These are phyloP conservation scores for Saturnispora kantuleensis DNA, from an alignment of 805 yeast species.

Conservation along the genomic window DNA sequence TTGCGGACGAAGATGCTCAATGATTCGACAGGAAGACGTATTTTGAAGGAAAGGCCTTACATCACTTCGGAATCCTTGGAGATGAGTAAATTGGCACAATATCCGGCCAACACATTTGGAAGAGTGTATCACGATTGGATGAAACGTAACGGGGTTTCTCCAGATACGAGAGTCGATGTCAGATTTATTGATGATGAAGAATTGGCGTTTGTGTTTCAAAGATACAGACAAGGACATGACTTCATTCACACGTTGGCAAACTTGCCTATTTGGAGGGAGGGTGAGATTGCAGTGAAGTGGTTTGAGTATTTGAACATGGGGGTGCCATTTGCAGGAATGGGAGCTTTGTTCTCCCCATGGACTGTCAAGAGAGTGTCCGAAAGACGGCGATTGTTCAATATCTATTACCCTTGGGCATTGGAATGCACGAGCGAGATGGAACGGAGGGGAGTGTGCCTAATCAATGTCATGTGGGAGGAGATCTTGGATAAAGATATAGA, in stretches of 20 bases:
- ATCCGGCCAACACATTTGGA: constrained; percentile 70
- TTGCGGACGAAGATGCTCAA: constrained; percentile 66
- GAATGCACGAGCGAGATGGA: constrained; percentile 44
- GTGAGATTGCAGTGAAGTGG: constrained; percentile 91
- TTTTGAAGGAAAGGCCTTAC: constrained; percentile 71
- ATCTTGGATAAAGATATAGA: constrained; percentile 60
- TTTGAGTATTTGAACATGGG: constrained; percentile 89
- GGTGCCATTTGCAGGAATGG: constrained; percentile 91
- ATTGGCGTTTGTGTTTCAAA: constrained; percentile 82
- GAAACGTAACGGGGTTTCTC: constrained; percentile 78
- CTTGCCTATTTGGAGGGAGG: constrained; percentile 84
- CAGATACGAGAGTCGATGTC: constrained; percentile 88
- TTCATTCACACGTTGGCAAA: constrained; percentile 91
- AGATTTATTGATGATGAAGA: constrained; percentile 82
- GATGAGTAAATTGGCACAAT: constrained; percentile 43
- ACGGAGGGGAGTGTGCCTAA: constrained; percentile 54
- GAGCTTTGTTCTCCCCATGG: constrained; percentile 82
- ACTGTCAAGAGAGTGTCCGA: constrained; percentile 51
- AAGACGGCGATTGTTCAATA: constrained; percentile 49
- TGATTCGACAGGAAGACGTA: constrained; percentile 66
- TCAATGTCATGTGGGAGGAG: constrained; percentile 90
- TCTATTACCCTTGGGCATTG: constrained; percentile 85
- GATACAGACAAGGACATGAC: constrained; percentile 95
- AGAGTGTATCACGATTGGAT: constrained; percentile 74
- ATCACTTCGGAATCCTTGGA: constrained; percentile 67